A percentile compares a stretch with the other conserved stretches of the same genome.
These are phyloP conservation scores for Oropetium thomaeum DNA, from an alignment of 176 grass and related monocot species.

Conservation along the genomic window DNA sequence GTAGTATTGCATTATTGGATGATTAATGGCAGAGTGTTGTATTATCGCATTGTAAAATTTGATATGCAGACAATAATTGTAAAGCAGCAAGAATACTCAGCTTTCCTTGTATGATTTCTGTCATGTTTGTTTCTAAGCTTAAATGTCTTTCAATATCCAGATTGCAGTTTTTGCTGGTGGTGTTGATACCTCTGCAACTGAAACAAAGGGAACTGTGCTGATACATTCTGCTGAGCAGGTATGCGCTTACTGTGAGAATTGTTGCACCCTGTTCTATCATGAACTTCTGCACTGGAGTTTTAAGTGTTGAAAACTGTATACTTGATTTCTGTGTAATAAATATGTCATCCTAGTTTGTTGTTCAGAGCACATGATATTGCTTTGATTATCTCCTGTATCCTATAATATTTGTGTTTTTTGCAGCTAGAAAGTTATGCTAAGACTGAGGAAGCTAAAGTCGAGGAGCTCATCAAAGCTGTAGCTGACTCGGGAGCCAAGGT, in stretches of 20 bases:
- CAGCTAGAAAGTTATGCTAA: conserved; percentile 99
- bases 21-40: neutral
- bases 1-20: too few species aligned
- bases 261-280: neutral
- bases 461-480: conserved; percentile 97
- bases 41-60: neutral
- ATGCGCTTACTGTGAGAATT: conserved; percentile 14
- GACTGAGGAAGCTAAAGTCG: conserved; percentile 94
- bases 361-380: neutral
- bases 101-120: neutral
- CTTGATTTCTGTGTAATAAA: neutral
- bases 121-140: neutral
- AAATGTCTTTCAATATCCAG: conserved; percentile 31
- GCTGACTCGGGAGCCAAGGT: conserved; percentile 89
- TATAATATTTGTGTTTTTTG: conserved; percentile 11
- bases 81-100: neutral
- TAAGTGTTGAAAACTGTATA: neutral
- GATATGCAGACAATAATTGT: neutral
- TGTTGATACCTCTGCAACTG: conserved; percentile 96
- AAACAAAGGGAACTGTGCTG: conserved; percentile 97
- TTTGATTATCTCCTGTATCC: conserved; percentile 6
- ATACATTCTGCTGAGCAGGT: conserved; percentile 94
- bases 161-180: conserved; percentile 79
- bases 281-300: neutral
- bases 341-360: neutral